Percentiles rank a stretch among this genome's conserved stretches.
Evolutionary conservation across 2,329 filamentous ascomycete genomes (phyloP).

Genomic region (Septoria petroselini): DNA sequence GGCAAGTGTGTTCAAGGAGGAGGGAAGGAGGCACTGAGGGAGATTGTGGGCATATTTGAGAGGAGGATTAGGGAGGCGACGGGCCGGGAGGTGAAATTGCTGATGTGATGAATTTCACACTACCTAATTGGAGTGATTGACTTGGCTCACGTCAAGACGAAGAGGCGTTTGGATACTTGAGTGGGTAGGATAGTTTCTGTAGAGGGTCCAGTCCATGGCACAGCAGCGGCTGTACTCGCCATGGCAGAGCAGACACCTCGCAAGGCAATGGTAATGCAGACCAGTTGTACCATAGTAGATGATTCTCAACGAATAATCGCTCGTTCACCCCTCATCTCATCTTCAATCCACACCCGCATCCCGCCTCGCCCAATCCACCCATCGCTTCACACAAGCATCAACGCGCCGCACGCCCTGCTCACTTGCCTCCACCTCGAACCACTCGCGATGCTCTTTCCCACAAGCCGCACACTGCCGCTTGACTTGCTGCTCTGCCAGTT

Average conservation of each 20-base stretch:
- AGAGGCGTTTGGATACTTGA: too few relatives aligned
- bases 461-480: constrained; percentile 70
- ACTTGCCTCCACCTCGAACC: constrained; percentile 84
- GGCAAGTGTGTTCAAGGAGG: constrained; percentile 12
- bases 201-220: too few relatives aligned
- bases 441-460: constrained; percentile 83
- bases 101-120: too few relatives aligned
- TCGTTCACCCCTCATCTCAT: background rate
- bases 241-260: too few relatives aligned
- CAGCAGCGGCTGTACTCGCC: too few relatives aligned
- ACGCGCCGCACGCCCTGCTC: constrained; percentile 65
- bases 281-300: too few relatives aligned
- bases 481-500: constrained; percentile 62
- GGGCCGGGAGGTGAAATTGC: constrained; percentile 15
- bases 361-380: constrained; percentile 83
- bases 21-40: constrained; percentile 9
- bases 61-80: constrained; percentile 11
- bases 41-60: constrained; percentile 14
- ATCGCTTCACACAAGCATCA: constrained; percentile 73
- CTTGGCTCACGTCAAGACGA: too few relatives aligned
- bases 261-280: too few relatives aligned
- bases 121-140: too few relatives aligned
- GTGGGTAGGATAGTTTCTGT: too few relatives aligned
- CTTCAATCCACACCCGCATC: too few relatives aligned
- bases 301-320: too few relatives aligned